Conservation (phyloP, 1,284 basidiomycete genomes). For the Athelia sp. region DNA sequence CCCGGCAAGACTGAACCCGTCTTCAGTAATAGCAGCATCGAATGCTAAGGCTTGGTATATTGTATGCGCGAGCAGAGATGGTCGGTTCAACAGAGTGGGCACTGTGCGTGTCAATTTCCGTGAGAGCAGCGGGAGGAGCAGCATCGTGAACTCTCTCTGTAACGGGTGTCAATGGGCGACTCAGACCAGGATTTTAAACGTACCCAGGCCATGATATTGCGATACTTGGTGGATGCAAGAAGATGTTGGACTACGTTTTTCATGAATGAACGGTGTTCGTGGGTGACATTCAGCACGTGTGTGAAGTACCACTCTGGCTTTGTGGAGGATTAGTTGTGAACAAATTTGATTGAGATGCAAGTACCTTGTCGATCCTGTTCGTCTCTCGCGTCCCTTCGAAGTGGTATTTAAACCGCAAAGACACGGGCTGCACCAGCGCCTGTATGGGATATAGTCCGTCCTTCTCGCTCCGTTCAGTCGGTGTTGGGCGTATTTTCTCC, state of each 20-base stretch:
- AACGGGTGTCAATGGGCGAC: slow-evolving; percentile 2
- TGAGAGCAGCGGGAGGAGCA: slow-evolving; percentile 65
- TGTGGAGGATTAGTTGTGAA: slow-evolving; percentile 1
- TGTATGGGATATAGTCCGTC: slow-evolving; percentile 76
- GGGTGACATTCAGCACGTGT: slow-evolving; percentile 79
- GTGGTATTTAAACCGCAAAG: slow-evolving; percentile 91
- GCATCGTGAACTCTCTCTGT: slow-evolving; percentile 75
- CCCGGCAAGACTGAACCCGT: slow-evolving; percentile 61
- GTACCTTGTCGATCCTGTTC: slow-evolving; percentile 89
- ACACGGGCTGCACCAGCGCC: slow-evolving; percentile 81
- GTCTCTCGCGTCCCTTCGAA: slow-evolving; percentile 87
- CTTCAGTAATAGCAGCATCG: slow-evolving; percentile 76
- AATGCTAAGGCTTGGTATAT: slow-evolving; percentile 90
- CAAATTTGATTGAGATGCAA: background rate
- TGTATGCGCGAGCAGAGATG: slow-evolving; percentile 89
- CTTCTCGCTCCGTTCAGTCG: slow-evolving; percentile 22
- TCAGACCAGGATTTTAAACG: slow-evolving; percentile 12
- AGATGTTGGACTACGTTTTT: slow-evolving; percentile 73
- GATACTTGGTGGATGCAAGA: slow-evolving; percentile 56
- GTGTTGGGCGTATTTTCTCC: slow-evolving; percentile 36
- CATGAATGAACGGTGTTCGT: slow-evolving; percentile 80
- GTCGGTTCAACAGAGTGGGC: slow-evolving; percentile 70
- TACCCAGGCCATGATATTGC: slow-evolving; percentile 73
- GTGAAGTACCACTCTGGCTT: slow-evolving; percentile 98
- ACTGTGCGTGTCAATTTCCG: slow-evolving; percentile 74